Evolutionary conservation across 176 grass and related monocot species (phyloP), one percentile per base, ranked within the genome.

Genomic region (Phragmites australis): DNA sequence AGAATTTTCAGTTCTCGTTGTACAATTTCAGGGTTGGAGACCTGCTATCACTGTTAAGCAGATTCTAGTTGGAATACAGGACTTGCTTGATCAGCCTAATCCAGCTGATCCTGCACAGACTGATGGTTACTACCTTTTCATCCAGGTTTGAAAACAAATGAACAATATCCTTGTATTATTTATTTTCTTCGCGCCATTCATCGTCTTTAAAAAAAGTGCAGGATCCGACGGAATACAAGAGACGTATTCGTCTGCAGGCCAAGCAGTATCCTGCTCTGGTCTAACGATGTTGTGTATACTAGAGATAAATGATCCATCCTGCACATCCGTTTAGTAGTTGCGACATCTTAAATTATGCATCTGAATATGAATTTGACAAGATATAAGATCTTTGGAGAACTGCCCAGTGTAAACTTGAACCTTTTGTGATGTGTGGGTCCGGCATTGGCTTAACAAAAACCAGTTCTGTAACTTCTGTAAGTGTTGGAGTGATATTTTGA

Each of bases 41-140:
- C 95, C 92, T 42, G 88, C 92, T 53, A 97, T 94, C 68, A 94
- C 92, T 27, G 88, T 92, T 55, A 97, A 93, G 75, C 90, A 97
- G 69, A 93, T 97, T 70, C 83, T 94, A 71, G 86, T 97, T 75
- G 94, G 92, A 55, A 94, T 94, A 75, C 92, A 94, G 69, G 92
- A 94, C 82, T 92, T 97, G 73, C 92, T 97, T 81, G 92, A 94
- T 87, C 87, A 82, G 45, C 92, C 95, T 42, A 97, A 97, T 89
- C 85, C 95, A 31, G 86, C 85, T 67, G 87, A 92, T 86, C 90
- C 95, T 80, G 90, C 88, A 11, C 95, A 94, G 58, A 92, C 87
- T 60, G 95, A 93, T 64, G 95, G 92, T 70, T 97, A 93, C 81
- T 77, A 91, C 60, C 78, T 94, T 54, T 94, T 90, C 73, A 93